Evolutionary conservation across 1,284 basidiomycete genomes (phyloP).

Genomic region (Puccinia horiana): DNA sequence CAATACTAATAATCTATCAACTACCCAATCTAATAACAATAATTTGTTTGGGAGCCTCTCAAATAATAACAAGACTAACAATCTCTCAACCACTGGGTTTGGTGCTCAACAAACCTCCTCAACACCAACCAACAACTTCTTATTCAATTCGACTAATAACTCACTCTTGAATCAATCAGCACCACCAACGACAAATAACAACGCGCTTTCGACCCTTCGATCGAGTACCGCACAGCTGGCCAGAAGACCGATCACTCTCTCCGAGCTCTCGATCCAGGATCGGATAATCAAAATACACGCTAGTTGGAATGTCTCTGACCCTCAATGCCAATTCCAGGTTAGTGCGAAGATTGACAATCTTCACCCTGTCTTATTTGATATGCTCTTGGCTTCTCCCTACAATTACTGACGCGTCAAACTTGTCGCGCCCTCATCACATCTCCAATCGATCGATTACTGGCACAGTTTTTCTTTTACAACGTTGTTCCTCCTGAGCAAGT

Average conservation of each 20-base stretch:
- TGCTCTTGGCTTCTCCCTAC: not conserved
- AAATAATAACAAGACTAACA: not conserved
- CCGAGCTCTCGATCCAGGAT: slow-evolving; percentile 41
- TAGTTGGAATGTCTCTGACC: slow-evolving; percentile 38
- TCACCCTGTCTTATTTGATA: not conserved
- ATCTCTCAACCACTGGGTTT: not conserved
- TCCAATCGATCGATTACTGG: not conserved
- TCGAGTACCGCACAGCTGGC: slow-evolving; percentile 24
- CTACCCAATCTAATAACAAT: not conserved
- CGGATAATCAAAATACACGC: slow-evolving; percentile 29
- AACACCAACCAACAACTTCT: not conserved
- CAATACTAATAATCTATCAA: not conserved
- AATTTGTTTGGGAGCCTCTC: slow-evolving; percentile 5
- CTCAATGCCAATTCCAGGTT: slow-evolving; percentile 44
- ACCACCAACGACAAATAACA: slow-evolving; percentile 14
- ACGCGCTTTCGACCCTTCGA: slow-evolving; percentile 6
- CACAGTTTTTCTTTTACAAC: slow-evolving; percentile 45
- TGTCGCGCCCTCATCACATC: not conserved
- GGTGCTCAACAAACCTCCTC: slow-evolving; percentile 7
- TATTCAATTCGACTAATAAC: slow-evolving; percentile 18
- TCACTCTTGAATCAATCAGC: slow-evolving; percentile 14
- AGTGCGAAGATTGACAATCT: not conserved
- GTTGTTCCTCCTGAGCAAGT: slow-evolving; percentile 41
- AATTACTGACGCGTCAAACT: not conserved
- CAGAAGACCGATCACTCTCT: slow-evolving; percentile 29